Base-by-base conservation (phyloP, 768 basidiomycete species). In the Auricularia cornea region DNA sequence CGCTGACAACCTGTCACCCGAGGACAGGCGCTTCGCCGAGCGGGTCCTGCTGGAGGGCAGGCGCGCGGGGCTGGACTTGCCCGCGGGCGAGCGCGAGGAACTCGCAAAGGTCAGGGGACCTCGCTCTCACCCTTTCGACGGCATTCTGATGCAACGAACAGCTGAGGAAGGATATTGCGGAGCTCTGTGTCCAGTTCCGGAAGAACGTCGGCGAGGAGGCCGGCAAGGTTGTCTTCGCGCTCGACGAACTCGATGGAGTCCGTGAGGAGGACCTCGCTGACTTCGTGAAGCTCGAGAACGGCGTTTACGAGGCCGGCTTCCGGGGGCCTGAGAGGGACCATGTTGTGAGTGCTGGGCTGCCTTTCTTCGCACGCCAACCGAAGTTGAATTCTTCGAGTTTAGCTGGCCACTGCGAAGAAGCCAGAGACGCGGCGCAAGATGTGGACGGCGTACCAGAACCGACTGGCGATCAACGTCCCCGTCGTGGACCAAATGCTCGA, bases 201-300 rank as follows among this genome's bases (percentile, higher is more conserved):
- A 90, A 88, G 86, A 91, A 92, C 76, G 92, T 88, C 76, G 93
- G 93, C 68, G 92, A 95, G 73, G 92, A 94, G 70, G 85, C 89
- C 52, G 90, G 88, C 66, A 63, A 77, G 29, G 76, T 91, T 56
- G 76, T 80, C 3, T 90, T 92, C 69, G 89, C 88, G 1, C 77
- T 79, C 28, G 90, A 92, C 68, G 90, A 93, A 26, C 70, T n/a
- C n/a, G n/a, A n/a, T n/a, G n/a, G n/a, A n/a, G n/a, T n/a, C n/a
- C n/a, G n/a, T n/a, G n/a, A n/a, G n/a, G n/a, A n/a, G n/a, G n/a
- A n/a, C n/a, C n/a, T 93, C 29, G 86, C 86, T 23, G 92, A 92
- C 6, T 94, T 86, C 70, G 79, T 78, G 29, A 89, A 87, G 69
- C 81, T 78, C 0, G 85, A 86, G 64, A 83, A 76, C 12, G 86